Conservation (phyloP, 331 rosid species). For the Phaseolus coccineus region DNA sequence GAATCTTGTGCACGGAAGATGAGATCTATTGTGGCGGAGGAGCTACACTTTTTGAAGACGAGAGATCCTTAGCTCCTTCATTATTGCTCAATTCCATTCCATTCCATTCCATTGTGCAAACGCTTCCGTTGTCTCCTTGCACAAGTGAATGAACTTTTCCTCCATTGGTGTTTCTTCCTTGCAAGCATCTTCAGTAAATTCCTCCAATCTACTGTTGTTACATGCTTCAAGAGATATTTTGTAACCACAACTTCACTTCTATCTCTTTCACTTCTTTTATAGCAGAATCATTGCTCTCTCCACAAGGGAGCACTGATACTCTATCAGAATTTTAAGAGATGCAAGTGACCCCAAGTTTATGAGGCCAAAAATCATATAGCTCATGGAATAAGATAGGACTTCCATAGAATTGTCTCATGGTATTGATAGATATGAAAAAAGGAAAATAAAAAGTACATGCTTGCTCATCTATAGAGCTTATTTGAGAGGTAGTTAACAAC, state of each 20-base stretch:
- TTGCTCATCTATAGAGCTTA: background rate
- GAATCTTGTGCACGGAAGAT: no score
- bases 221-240: background rate
- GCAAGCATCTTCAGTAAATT: background rate
- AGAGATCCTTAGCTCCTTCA: background rate
- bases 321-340: background rate
- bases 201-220: background rate
- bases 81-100: background rate
- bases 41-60: background rate
- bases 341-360: background rate
- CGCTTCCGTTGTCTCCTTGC: background rate
- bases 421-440: background rate
- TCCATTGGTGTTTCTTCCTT: background rate
- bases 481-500: conserved; percentile 2
- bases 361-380: background rate
- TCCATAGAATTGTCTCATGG: background rate
- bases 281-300: background rate
- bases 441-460: background rate
- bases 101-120: background rate
- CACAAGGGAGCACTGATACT: background rate
- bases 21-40: background rate
- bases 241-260: background rate
- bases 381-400: background rate
- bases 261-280: background rate
- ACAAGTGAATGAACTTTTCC: background rate